Conservation (phyloP, 208 protist genomes). For the Lotmaria passim region DNA sequence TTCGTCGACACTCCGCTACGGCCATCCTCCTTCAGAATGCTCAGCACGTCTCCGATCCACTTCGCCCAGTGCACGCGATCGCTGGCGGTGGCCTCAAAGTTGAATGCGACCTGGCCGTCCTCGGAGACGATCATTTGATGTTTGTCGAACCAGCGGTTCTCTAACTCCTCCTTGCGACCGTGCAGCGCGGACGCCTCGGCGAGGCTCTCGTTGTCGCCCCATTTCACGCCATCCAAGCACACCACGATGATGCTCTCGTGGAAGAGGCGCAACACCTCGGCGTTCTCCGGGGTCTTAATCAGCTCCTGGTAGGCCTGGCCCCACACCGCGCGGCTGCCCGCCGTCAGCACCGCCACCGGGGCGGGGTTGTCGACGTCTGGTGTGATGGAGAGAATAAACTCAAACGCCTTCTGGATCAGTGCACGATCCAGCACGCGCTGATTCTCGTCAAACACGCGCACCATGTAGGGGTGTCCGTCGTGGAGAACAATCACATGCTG, state of each 20-base stretch:
- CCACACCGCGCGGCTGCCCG: slow-evolving; percentile 78
- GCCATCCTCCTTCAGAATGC: slow-evolving; percentile 25
- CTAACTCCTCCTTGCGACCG: slow-evolving; percentile 71
- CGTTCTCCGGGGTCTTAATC: slow-evolving; percentile 76
- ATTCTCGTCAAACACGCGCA: slow-evolving; percentile 75
- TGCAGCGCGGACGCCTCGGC: slow-evolving; percentile 68
- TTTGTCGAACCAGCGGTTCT: slow-evolving; percentile 95
- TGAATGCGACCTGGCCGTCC: slow-evolving; percentile 84
- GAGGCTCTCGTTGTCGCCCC: slow-evolving; percentile 45
- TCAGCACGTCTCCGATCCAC: slow-evolving; percentile 80
- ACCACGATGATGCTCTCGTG: slow-evolving; percentile 80
- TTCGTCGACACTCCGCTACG: slow-evolving; percentile 23
- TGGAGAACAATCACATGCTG: slow-evolving; percentile 85
- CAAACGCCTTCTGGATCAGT: slow-evolving; percentile 68
- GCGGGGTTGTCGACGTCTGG: slow-evolving; percentile 81
- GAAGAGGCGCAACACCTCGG: slow-evolving; percentile 63
- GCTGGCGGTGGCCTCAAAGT: slow-evolving; percentile 85
- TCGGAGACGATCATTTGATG: slow-evolving; percentile 91
- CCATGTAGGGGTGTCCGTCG: slow-evolving; percentile 76
- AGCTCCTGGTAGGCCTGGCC: slow-evolving; percentile 83
- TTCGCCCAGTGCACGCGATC: slow-evolving; percentile 83
- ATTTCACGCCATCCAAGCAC: slow-evolving; percentile 73
- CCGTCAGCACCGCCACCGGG: slow-evolving; percentile 85
- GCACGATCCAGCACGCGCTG: slow-evolving; percentile 42
- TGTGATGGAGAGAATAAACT: slow-evolving; percentile 79